Evolutionary conservation across 108 stramenopile species (phyloP).

Genomic region (Skeletonema marinoi): DNA sequence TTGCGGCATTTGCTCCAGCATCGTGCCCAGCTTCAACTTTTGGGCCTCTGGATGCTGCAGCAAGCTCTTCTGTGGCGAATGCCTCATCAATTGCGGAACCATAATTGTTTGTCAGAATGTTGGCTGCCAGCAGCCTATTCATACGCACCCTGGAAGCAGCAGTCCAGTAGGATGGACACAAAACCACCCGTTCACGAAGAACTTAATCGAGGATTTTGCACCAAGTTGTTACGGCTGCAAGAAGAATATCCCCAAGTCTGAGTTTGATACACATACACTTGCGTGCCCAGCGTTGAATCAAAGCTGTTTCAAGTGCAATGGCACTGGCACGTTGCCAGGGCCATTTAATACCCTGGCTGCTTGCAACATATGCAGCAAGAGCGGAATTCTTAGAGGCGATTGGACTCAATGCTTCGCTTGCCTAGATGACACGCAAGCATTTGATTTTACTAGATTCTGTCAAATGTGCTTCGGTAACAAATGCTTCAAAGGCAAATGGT

Average conservation of each 20-base stretch:
- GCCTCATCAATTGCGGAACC: too few species aligned
- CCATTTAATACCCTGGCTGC: not conserved
- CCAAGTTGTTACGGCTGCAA: too few species aligned
- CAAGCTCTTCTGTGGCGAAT: not conserved
- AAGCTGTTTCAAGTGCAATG: not conserved
- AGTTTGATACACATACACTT: not conserved
- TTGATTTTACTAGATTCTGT: too few species aligned
- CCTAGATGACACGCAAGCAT: not conserved
- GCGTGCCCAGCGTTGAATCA: not conserved
- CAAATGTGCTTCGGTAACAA: not conserved
- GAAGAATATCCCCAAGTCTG: not conserved
- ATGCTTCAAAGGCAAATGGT: not conserved
- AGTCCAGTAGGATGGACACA: not conserved
- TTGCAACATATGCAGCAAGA: not conserved
- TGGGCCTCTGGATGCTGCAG: not conserved
- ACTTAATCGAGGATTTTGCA: not conserved
- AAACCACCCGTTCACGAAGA: not conserved
- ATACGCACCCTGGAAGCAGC: not conserved
- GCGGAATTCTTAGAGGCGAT: not conserved
- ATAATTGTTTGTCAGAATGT: too few species aligned
- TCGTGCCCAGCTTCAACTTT: not conserved
- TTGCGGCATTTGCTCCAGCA: not conserved
- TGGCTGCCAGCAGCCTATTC: too few species aligned
- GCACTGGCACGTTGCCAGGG: not conserved
- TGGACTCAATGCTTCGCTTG: not conserved